Evolutionary conservation across 139 green algal species (phyloP), one percentile per base, ranked within the genome.

Genomic region (Micractinium sp.): DNA sequence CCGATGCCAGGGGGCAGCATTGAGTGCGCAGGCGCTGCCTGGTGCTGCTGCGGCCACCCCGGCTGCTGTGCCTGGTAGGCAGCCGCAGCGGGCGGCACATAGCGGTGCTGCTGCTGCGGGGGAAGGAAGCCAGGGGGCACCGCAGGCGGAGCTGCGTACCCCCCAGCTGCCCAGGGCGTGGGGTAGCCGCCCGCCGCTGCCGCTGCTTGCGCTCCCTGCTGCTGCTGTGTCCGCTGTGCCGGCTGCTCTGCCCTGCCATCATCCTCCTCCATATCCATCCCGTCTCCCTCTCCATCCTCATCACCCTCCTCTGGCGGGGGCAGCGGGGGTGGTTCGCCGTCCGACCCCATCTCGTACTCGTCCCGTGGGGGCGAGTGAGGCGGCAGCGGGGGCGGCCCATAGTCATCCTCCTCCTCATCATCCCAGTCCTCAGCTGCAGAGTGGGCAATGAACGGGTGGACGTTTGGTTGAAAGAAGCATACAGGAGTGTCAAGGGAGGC

Each of bases 371-470:
- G 85, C n/a, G 85, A 89, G 85, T 82, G 85, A 23, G 85, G 85
- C 41, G 85, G 85, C 47, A 89, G 85, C 73, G 85, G 85, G 71
- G 85, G 85, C 31, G 85, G 85, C 22, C 85, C 85, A 56, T 76
- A 76, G 7, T 56, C 39, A 1, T 89, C 85, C 18, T 87, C 67
- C 25, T 87, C 63, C 12, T 87, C 81, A 23, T 35, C n/a, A 9
- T 7, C 33, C 56, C 56, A 74, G 39, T 33, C 56, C 63, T 71
- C 63, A 71, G 20, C 63, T 71, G 63, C 63, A 27, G 12, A 31
- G 14, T 23, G 63, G 63, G 20, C 7, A 12, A 71, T 71, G 63
- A 5, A 23, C 60, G 63, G 20, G 63, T 23, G 63, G 63, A 12
- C 22, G 14, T 71, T 5, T 71, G 63, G 63, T 5, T 56, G 47